These are phyloP conservation scores for Agapanthus africanus DNA, from an alignment of 106 monocot genomes.

Conservation along the genomic window DNA sequence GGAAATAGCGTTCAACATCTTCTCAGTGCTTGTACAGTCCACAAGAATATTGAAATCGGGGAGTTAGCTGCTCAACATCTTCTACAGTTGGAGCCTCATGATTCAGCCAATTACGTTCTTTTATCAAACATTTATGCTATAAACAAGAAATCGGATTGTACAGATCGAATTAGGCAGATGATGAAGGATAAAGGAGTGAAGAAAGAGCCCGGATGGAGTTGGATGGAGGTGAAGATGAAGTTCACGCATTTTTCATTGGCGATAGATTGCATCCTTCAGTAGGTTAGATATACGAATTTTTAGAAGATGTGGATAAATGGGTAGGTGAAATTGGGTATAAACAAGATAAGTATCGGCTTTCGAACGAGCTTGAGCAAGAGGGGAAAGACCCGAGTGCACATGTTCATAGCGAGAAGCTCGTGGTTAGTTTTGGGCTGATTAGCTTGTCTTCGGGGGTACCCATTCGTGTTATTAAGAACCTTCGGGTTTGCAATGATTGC, in stretches of 20 bases:
- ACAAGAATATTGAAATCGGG: constrained; percentile 17
- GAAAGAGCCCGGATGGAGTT: constrained; percentile 36
- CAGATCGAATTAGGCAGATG: constrained; percentile 30
- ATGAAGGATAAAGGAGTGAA: constrained; percentile 39
- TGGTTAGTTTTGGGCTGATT: constrained; percentile 34
- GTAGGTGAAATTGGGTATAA: not conserved
- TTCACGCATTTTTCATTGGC: constrained; percentile 36
- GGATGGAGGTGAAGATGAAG: constrained; percentile 29
- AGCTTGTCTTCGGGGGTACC: constrained; percentile 42
- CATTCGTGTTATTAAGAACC: constrained; percentile 73
- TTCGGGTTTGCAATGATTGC: constrained; percentile 75
- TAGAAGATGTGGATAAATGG: constrained; percentile 3
- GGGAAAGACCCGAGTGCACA: not conserved
- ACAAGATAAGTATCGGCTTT: not conserved
- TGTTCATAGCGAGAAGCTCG: not conserved
- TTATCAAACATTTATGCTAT: constrained; percentile 37
- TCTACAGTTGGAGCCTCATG: constrained; percentile 29
- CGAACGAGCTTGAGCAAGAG: not conserved
- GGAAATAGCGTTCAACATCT: constrained; percentile 36
- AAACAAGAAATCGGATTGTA: constrained; percentile 25
- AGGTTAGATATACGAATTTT: constrained; percentile 16
- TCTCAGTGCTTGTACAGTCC: constrained; percentile 30
- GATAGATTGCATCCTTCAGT: constrained; percentile 37
- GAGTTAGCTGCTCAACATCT: constrained; percentile 23
- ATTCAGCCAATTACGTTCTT: constrained; percentile 23